Percentiles rank a stretch among this genome's conserved stretches.
phyloP scores from a whole-genome alignment of 1,284 basidiomycete genomes.

The Ustanciosporium gigantosporum region DNA sequence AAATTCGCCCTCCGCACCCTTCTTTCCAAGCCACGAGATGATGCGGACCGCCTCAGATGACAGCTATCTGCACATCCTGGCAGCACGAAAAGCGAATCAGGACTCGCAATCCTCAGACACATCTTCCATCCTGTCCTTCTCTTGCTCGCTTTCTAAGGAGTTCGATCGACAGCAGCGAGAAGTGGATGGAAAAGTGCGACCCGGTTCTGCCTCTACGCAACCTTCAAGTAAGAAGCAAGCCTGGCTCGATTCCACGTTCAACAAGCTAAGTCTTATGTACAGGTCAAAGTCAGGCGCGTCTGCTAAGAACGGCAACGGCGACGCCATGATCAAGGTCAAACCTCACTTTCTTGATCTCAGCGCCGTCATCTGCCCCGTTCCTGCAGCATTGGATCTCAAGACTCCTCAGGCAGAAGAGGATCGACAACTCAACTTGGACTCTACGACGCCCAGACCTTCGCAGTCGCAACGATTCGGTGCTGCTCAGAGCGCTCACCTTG shows the following conservation, averaged over 20 bases:
- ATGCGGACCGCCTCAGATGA: constrained; percentile 30
- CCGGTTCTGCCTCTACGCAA: constrained; percentile 4
- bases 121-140: constrained; percentile 27
- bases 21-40: constrained; percentile 27
- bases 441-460: constrained; percentile 26
- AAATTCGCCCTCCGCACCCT: constrained; percentile 13
- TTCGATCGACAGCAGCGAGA: constrained; percentile 25
- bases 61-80: constrained; percentile 32
- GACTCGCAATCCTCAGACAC: constrained; percentile 22
- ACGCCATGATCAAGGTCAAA: constrained; percentile 4
- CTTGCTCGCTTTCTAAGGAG: constrained; percentile 28
- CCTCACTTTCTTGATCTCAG: constrained; percentile 43
- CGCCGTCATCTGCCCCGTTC: constrained; percentile 30
- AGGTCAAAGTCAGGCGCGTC: constrained; percentile 12
- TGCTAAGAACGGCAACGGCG: not conserved
- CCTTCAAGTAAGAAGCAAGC: constrained; percentile 8
- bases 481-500: constrained; percentile 3
- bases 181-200: constrained; percentile 6
- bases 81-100: constrained; percentile 12
- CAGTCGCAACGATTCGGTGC: constrained; percentile 36
- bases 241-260: constrained; percentile 33
- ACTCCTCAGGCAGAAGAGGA: constrained; percentile 32
- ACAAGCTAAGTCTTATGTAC: constrained; percentile 24
- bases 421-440: constrained; percentile 15
- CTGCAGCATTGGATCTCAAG: constrained; percentile 16